Evolutionary conservation across 2,329 filamentous ascomycete genomes (phyloP).

Genomic region (Phialophora tarda): DNA sequence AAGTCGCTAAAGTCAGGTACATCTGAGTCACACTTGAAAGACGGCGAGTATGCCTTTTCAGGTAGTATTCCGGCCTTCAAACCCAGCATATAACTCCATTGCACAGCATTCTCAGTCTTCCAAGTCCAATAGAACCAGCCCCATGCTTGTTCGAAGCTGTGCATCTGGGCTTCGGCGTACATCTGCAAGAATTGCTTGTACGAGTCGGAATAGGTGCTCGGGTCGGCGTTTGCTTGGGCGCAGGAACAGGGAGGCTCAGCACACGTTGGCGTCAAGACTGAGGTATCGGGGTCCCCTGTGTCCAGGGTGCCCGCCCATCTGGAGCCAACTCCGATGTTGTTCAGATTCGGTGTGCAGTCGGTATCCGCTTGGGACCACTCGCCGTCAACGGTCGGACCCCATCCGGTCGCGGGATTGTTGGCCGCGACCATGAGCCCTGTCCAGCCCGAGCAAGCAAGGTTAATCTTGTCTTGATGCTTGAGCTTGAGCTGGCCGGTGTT

Average conservation of each 20-base stretch:
- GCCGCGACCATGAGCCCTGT: slow-evolving; percentile 74
- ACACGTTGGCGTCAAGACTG: slow-evolving; percentile 74
- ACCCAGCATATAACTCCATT: slow-evolving; percentile 92
- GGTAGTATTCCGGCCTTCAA: slow-evolving; percentile 80
- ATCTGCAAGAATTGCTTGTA: slow-evolving; percentile 88
- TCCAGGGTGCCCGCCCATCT: slow-evolving; percentile 87
- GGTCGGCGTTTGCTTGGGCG: slow-evolving; percentile 73
- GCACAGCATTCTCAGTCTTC: slow-evolving; percentile 82
- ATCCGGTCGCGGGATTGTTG: slow-evolving; percentile 67
- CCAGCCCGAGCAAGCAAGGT: slow-evolving; percentile 89
- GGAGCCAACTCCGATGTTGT: slow-evolving; percentile 85
- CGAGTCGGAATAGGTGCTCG: slow-evolving; percentile 66
- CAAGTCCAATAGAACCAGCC: slow-evolving; percentile 99
- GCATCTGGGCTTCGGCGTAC: slow-evolving; percentile 97
- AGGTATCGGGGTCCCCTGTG: slow-evolving; percentile 65
- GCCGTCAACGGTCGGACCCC: slow-evolving; percentile 90
- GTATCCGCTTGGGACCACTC: slow-evolving; percentile 99
- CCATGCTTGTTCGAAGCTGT: slow-evolving; percentile 88
- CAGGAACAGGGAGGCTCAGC: slow-evolving; percentile 76
- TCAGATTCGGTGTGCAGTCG: slow-evolving; percentile 85
- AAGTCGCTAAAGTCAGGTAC: slow-evolving; percentile 51
- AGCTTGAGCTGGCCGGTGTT: slow-evolving; percentile 84
- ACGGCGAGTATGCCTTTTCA: slow-evolving; percentile 69
- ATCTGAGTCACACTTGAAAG: slow-evolving; percentile 68
- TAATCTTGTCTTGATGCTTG: slow-evolving; percentile 80